These are phyloP conservation scores for Bipolaris gigantea DNA, from an alignment of 2,329 filamentous ascomycete species.

Conservation along the genomic window DNA sequence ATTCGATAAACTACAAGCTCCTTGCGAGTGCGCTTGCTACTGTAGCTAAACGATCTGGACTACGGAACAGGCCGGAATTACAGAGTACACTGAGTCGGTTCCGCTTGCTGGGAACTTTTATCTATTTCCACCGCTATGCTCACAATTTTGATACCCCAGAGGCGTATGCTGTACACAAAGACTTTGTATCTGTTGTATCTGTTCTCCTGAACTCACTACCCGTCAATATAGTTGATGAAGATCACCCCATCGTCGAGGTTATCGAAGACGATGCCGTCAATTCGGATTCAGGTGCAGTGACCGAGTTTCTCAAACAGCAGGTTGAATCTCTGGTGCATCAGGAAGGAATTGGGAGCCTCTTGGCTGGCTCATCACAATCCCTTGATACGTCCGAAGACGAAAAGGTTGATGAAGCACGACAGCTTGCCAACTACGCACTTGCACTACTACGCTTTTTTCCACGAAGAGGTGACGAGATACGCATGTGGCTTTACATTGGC, in stretches of 20 bases:
- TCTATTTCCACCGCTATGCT: slow-evolving; percentile 59
- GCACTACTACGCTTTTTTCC: slow-evolving; percentile 86
- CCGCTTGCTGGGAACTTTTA: slow-evolving; percentile 62
- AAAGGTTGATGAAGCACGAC: slow-evolving; percentile 63
- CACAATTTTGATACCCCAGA: slow-evolving; percentile 45
- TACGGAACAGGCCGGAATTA: slow-evolving; percentile 30
- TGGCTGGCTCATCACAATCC: slow-evolving; percentile 50
- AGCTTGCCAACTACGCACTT: slow-evolving; percentile 83
- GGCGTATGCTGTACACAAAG: slow-evolving; percentile 52
- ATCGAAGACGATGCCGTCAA: slow-evolving; percentile 25
- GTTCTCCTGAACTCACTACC: slow-evolving; percentile 60
- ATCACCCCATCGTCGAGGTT: slow-evolving; percentile 33
- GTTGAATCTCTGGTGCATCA: slow-evolving; percentile 73
- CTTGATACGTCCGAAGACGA: slow-evolving; percentile 42
- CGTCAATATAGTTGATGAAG: slow-evolving; percentile 58
- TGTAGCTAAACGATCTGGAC: slow-evolving; percentile 30
- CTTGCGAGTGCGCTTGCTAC: slow-evolving; percentile 39
- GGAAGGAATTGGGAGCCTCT: slow-evolving; percentile 68
- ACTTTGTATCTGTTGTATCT: slow-evolving; percentile 60
- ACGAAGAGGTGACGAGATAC: slow-evolving; percentile 78
- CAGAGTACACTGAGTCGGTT: slow-evolving; percentile 50
- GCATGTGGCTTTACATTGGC: slow-evolving; percentile 89
- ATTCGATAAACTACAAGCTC: slow-evolving; percentile 56
- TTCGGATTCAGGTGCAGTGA: slow-evolving; percentile 31
- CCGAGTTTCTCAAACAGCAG: slow-evolving; percentile 63